Percentiles rank a stretch among this genome's conserved stretches.
phyloP scores from a whole-genome alignment of 345 rosid genomes.

The Melaleuca alternifolia region DNA sequence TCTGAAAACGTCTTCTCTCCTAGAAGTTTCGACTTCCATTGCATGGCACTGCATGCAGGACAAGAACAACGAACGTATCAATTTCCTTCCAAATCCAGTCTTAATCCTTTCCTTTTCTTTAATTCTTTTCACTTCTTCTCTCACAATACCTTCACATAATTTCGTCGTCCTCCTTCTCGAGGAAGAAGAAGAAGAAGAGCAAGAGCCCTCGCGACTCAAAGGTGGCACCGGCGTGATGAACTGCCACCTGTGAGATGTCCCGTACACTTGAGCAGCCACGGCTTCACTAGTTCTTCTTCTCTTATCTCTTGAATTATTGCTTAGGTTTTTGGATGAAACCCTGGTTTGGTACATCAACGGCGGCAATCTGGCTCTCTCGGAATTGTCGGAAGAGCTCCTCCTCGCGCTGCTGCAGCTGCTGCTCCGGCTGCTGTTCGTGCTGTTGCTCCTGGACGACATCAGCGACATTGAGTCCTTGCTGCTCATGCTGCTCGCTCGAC shows the following conservation, averaged over 20 bases:
- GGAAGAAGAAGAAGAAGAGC: not conserved
- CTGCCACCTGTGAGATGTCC: slow-evolving; percentile 59
- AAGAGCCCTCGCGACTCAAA: slow-evolving; percentile 38
- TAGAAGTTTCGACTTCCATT: slow-evolving; percentile 46
- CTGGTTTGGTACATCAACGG: slow-evolving; percentile 10
- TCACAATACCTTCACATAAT: not conserved
- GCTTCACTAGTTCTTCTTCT: slow-evolving; percentile 1
- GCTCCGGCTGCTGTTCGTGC: slow-evolving; percentile 57
- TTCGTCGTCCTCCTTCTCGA: slow-evolving; percentile 10
- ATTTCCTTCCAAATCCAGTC: slow-evolving; percentile 30
- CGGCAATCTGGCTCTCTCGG: slow-evolving; percentile 6
- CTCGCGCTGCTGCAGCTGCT: slow-evolving; percentile 62
- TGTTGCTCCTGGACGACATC: slow-evolving; percentile 55
- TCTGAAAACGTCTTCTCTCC: slow-evolving; percentile 7
- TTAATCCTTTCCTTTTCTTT: slow-evolving; percentile 8
- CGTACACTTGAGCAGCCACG: slow-evolving; percentile 27
- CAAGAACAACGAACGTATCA: slow-evolving; percentile 40
- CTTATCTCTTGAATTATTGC: slow-evolving; percentile 36
- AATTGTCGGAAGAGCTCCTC: slow-evolving; percentile 41
- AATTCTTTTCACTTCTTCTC: slow-evolving; percentile 13
- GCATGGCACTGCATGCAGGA: slow-evolving; percentile 77
- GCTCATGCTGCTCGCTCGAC: slow-evolving; percentile 45
- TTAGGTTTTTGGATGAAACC: not conserved
- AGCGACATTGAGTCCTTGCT: slow-evolving; percentile 32
- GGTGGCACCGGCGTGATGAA: slow-evolving; percentile 42